A percentile compares a stretch with the other conserved stretches of the same genome.
Evolutionary conservation across 2,329 filamentous ascomycete species (phyloP).

Genomic region (Ophiostoma ips): DNA sequence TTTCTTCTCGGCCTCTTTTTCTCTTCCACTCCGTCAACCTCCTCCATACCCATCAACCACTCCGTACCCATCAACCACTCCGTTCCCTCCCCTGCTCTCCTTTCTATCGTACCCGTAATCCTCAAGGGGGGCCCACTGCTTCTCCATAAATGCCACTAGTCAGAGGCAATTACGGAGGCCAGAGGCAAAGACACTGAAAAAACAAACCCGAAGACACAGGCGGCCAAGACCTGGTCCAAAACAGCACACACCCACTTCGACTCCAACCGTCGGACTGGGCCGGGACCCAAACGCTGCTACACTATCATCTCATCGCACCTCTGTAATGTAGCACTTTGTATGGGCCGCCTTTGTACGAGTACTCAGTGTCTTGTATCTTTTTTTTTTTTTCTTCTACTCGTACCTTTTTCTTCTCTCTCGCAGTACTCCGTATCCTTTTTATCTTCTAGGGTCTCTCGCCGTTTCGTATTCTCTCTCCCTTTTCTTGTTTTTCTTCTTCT

Average conservation of each 20-base stretch:
- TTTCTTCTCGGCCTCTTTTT: too few species aligned
- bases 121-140: background rate
- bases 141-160: background rate
- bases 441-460: background rate
- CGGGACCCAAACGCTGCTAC: background rate
- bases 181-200: background rate
- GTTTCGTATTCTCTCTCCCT: background rate
- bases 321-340: too few species aligned
- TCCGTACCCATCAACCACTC: too few species aligned
- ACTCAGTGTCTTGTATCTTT: background rate
- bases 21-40: background rate
- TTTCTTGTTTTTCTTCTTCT: background rate
- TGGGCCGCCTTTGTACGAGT: background rate
- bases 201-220: background rate
- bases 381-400: background rate
- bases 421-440: background rate
- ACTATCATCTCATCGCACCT: background rate
- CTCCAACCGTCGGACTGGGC: background rate
- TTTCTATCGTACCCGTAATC: background rate
- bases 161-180: background rate
- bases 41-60: too few species aligned
- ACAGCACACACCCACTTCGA: background rate
- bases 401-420: background rate
- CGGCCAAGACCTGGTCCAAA: background rate
- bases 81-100: too few species aligned